These are phyloP conservation scores for Penicillium longicatenatum DNA, from an alignment of 495 filamentous ascomycete genomes.

Conservation along the genomic window DNA sequence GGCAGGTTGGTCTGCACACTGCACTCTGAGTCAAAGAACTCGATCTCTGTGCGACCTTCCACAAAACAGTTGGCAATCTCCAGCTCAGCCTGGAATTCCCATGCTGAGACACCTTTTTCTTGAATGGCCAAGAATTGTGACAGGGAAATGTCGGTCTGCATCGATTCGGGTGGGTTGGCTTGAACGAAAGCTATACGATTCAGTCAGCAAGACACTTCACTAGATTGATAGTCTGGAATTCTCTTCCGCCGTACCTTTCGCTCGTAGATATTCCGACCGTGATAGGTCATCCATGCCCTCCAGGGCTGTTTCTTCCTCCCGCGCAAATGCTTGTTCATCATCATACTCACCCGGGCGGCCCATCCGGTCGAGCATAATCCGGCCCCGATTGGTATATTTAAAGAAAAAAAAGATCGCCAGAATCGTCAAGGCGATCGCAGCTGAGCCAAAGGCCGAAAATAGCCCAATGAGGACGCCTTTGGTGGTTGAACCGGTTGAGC, in stretches of 20 bases:
- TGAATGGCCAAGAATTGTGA: slow-evolving; percentile 98
- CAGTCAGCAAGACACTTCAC: slow-evolving; percentile 12
- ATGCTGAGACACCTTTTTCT: slow-evolving; percentile 97
- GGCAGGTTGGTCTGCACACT: slow-evolving; percentile 96
- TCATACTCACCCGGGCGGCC: slow-evolving; percentile 95
- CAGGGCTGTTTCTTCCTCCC: slow-evolving; percentile 92
- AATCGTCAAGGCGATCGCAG: slow-evolving; percentile 76
- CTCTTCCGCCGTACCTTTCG: slow-evolving; percentile 70
- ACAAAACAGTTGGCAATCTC: slow-evolving; percentile 99
- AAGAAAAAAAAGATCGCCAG: slow-evolving; percentile 92
- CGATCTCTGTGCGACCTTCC: slow-evolving; percentile 92
- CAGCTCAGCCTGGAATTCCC: slow-evolving; percentile 97
- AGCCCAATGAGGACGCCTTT: slow-evolving; percentile 93
- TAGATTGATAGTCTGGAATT: background rate
- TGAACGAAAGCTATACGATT: slow-evolving; percentile 76
- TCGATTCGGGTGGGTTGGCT: slow-evolving; percentile 91
- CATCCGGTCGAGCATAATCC: slow-evolving; percentile 92
- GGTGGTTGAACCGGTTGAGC: slow-evolving; percentile 63
- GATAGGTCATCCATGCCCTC: slow-evolving; percentile 95
- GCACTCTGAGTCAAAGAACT: slow-evolving; percentile 97
- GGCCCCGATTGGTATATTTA: slow-evolving; percentile 81
- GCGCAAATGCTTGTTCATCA: slow-evolving; percentile 88
- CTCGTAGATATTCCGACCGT: slow-evolving; percentile 85
- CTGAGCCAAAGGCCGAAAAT: slow-evolving; percentile 94
- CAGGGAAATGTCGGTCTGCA: slow-evolving; percentile 94